Base-by-base conservation (phyloP, 164 flowering plant genomes). In the Houttuynia cordata region DNA sequence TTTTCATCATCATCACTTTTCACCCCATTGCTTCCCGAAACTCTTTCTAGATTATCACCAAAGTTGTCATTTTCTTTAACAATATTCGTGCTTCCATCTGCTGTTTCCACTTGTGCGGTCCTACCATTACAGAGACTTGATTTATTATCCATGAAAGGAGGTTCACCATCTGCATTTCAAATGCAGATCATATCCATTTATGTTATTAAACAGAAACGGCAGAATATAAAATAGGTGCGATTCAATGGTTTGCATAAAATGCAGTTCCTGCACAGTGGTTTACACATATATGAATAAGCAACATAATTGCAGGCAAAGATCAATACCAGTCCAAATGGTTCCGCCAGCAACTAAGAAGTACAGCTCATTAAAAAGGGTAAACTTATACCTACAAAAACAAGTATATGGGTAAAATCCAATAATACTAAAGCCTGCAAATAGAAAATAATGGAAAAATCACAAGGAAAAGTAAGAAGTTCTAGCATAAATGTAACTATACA, bases 291-390 rank as follows among this genome's bases (percentile, higher is more conserved):
- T 14, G 17, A 10, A 10, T 14, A 10, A 42, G 12, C 17, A 42
- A 5, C 4, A 14, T 10, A 42, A 42, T 42, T 10, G 9, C 10
- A 14, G 49, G 49, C 4, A 25, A 14, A 24, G 20, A 63, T 64
- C 7, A 54, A 50, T 82, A 93, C 99, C 99, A 21, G 82, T 91
- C 99, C 97, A 94, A 63, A 94, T 80, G 55, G 99, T 91, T 62
- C 99, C 99, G 45, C 99, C 99, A 67, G 96, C 93, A 61, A 87
- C 96, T 75, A 94, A 68, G 71, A 94, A 94, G 78, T 91, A 94
- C 57, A 94, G 96, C 78, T 94, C 99, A 60, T 94, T 94, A 61
- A 94, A 94, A 73, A 94, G 67, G 13, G 99, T 94, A 72, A 94
- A 94, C 70, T 91, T 94, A 76, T 94, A 94, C 99, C 99, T 94